A percentile compares a stretch with the other conserved stretches of the same genome.
phyloP scores from a whole-genome alignment of 2,329 filamentous ascomycete genomes.

The Chrysoporthe puriensis region DNA sequence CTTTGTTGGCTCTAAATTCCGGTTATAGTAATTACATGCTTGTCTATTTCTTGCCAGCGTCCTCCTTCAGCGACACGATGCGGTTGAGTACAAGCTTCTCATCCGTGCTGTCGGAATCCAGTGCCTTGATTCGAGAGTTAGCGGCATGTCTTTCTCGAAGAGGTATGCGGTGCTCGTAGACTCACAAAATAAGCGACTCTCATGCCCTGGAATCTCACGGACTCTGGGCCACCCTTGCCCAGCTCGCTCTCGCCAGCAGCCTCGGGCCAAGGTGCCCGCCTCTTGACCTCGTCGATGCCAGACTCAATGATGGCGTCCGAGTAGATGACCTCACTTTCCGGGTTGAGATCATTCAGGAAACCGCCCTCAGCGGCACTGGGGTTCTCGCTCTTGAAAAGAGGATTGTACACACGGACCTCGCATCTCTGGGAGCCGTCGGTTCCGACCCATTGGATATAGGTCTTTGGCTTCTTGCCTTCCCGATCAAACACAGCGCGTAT shows the following conservation, averaged over 20 bases:
- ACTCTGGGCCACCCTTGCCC: slow-evolving; percentile 68
- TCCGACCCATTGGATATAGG: slow-evolving; percentile 67
- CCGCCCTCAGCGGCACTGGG: slow-evolving; percentile 77
- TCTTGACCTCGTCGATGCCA: slow-evolving; percentile 77
- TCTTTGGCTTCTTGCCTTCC: slow-evolving; percentile 40
- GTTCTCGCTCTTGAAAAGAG: slow-evolving; percentile 68
- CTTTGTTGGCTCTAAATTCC: neutral
- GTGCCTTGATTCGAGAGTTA: slow-evolving; percentile 47
- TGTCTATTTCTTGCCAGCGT: slow-evolving; percentile 64
- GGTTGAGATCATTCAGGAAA: slow-evolving; percentile 83
- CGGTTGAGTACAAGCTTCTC: slow-evolving; percentile 87
- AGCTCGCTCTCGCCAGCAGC: slow-evolving; percentile 70
- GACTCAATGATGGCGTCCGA: slow-evolving; percentile 78
- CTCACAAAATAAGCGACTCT: slow-evolving; percentile 81
- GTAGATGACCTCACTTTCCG: slow-evolving; percentile 81
- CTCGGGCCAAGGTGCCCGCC: slow-evolving; percentile 79
- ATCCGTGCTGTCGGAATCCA: slow-evolving; percentile 78
- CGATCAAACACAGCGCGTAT: slow-evolving; percentile 31
- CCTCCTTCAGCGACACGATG: slow-evolving; percentile 91
- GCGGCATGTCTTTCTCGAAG: neutral
- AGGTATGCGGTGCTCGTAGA: slow-evolving; percentile 21
- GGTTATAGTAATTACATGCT: neutral
- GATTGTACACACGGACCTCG: slow-evolving; percentile 28
- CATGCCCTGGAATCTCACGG: slow-evolving; percentile 88
- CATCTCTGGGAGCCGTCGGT: slow-evolving; percentile 28